A percentile compares a stretch with the other conserved stretches of the same genome.
Evolutionary conservation across 2,329 filamentous ascomycete genomes (phyloP).

Genomic region (Apiospora malaysiana): DNA sequence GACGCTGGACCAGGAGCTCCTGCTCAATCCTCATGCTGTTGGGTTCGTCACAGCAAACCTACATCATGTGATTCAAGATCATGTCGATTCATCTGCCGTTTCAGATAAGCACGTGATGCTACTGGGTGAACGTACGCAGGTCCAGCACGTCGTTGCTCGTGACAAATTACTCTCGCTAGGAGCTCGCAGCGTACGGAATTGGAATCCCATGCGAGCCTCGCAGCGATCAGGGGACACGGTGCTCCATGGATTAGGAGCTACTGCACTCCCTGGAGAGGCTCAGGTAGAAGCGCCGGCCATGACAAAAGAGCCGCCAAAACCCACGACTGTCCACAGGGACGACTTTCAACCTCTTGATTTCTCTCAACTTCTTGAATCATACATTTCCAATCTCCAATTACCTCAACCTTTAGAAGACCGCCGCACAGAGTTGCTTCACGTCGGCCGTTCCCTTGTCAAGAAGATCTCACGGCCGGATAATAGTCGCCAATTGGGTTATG

Average conservation of each 20-base stretch:
- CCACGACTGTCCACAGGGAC: background rate
- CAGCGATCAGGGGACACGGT: slow-evolving; percentile 12
- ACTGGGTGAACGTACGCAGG: slow-evolving; percentile 33
- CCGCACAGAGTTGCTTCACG: background rate
- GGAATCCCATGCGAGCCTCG: slow-evolving; percentile 30
- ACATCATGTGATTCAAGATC: slow-evolving; percentile 32
- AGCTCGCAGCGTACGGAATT: slow-evolving; percentile 37
- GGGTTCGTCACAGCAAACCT: slow-evolving; percentile 33
- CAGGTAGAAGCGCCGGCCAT: background rate
- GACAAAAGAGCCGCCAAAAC: background rate
- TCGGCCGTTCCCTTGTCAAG: slow-evolving; percentile 3
- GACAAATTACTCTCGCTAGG: slow-evolving; percentile 37
- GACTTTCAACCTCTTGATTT: background rate
- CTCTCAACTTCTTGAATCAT: background rate
- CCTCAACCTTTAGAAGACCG: background rate
- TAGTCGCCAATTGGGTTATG: background rate
- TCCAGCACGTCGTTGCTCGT: slow-evolving; percentile 36
- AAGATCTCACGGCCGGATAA: background rate
- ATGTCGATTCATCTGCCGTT: slow-evolving; percentile 29
- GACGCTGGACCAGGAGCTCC: slow-evolving; percentile 36
- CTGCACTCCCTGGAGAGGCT: slow-evolving; percentile 32
- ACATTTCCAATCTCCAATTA: background rate
- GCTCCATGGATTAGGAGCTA: slow-evolving; percentile 29
- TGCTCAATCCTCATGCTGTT: slow-evolving; percentile 38
- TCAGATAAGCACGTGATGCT: slow-evolving; percentile 41